Base-by-base conservation (phyloP, 129 eudicot genomes). In the Centaurea solstitialis region DNA sequence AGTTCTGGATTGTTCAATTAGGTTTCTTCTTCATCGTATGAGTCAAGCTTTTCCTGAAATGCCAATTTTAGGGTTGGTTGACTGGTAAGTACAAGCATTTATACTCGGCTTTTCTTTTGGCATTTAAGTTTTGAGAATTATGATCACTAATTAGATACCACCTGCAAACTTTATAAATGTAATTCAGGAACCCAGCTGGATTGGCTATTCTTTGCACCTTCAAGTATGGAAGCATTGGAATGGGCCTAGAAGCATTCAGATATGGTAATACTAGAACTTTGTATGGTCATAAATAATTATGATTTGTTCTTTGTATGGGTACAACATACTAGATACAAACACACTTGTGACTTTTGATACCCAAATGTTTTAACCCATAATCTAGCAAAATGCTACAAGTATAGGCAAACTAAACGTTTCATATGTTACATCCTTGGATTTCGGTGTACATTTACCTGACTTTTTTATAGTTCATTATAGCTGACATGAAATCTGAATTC, bases 171-270 rank as follows among this genome's bases (percentile, higher is more conserved):
- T n/a, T 8, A 26, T 9, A 33, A 33, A 17, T 43, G 35, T 75
- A 7, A 33, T 28, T 84, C 39, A 79, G 15, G 99, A 96, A 96
- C 37, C 99, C 99, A 45, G 97, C 97, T 70, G 99, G 99, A 80
- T 85, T 96, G 79, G 97, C 98, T 70, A 96, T 96, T 68, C 79
- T 96, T 1, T 96, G 99, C 91, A 93, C 98, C 73, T 96, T 88
- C 93, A 96, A 96, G 83, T 91, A 65, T 78, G 99, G 99, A 82
- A 96, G 99, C 82, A 79, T 93, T 73, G 91, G 91, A 24, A 96
- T 96, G 98, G 99, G 99, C 30, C 88, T 96, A 66, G 98, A 96
- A 81, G 98, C 98, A 30, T 96, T 91, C 86, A 86, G 88, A 93
- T 96, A 93, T 77, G 98, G 99, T 96, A 62, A 20, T 76, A 33